Base-by-base conservation (phyloP, 345 rosid species). In the Salix udensis region DNA sequence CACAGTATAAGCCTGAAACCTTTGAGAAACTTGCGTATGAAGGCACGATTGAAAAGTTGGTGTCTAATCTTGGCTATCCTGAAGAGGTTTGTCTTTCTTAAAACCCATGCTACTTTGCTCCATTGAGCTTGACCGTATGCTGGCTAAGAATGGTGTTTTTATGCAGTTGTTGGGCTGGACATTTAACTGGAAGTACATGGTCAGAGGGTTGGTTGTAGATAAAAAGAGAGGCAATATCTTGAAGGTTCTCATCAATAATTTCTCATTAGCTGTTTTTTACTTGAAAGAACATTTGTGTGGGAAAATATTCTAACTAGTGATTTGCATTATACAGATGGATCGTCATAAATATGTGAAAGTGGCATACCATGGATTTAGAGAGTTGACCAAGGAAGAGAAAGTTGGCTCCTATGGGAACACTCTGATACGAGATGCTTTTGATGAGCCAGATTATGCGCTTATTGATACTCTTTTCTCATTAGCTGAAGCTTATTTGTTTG, bases 291-390 rank as follows among this genome's bases (percentile, higher is more conserved):
- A 7, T 31, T 73, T 76, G 19, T 50, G 34, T 19, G 44, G 39
- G 70, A 31, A 53, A 40, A 50, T 64, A 21, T 52, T 76, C 72
- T 46, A 28, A 60, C 79, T 65, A 36, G 62, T 76, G 21, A 42
- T 48, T 78, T 82, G 77, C 68, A 37, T 74, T 62, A 14, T 42
- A 68, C 88, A 96, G 99, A 96, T 96, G 99, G 99, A 96, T 78
- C 90, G 99, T 40, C 99, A 93, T 77, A 96, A 96, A 80, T 96
- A 96, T 77, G 99, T 93, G 71, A 93, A 96, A 85, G 94, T 96
- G 71, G 99, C 99, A 23, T 96, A 93, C 82, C 99, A 96, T 86
- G 99, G 99, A 76, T 92, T 96, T 83, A 86, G 75, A 75, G 99
- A 96, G 82, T 84, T 96, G 84, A 84, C 94, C 26, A 96, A 96